Evolutionary conservation across 1,284 basidiomycete species (phyloP), one percentile per base, ranked within the genome.

Genomic region (Puccinia hordei): DNA sequence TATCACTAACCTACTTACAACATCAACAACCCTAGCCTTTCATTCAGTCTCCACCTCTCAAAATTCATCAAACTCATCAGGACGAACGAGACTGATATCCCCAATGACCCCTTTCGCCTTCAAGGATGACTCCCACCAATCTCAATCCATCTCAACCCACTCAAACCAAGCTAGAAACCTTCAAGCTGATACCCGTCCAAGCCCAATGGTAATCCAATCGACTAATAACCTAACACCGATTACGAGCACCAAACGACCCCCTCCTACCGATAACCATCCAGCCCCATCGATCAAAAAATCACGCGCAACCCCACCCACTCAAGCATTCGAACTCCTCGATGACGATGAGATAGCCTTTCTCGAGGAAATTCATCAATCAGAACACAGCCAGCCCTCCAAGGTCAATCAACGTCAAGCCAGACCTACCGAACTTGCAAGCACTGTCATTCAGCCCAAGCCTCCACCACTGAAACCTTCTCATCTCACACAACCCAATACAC

Each of bases 311-410:
- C 69, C 69, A 51, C 44, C 44, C 9, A 49, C 19, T 19, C 68
- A 51, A 49, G 6, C 15, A 2, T 41, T 24, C 15, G 53, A 59
- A 3, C 53, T 72, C 33, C 69, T 46, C 13, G 69, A 53, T 59
- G 51, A 73, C 30, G 33, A 24, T n/a, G 72, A 73, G 22, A 55
- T 73, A 10, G 53, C 57, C 22, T 73, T 55, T 22, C 51, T 73
- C n/a, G 55, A 73, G 15, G 33, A 73, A 33, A 51, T 73, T 38
- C 72, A 73, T 44, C 41, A 61, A 13, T 13, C 33, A 19, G 72
- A 73, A 27, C 72, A 38, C 35, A 59, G 35, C 57, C 69, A 59
- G 33, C 19, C 53, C 19, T 38, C 72, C 15, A 59, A 57, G 10
- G 2, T 17, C 22, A 27, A 27, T 30, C 6, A 73, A 17, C 41